phyloP scores from a whole-genome alignment of 306 rosid species.

The Cyclanthera cordifolia region DNA sequence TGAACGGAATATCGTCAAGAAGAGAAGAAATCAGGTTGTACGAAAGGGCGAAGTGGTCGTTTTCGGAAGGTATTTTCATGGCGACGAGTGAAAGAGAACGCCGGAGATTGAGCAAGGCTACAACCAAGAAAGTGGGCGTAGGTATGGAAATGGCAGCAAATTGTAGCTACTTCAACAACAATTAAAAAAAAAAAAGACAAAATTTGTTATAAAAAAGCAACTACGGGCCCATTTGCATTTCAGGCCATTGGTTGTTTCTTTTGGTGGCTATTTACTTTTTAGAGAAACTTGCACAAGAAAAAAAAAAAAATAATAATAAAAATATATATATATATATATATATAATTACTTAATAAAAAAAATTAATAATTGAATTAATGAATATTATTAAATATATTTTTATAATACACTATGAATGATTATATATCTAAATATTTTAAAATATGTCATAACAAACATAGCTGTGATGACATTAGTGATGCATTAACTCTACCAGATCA shows the following conservation, averaged over 20 bases:
- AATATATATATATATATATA: too few relatives aligned
- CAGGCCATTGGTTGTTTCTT: not conserved
- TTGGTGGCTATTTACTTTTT: too few relatives aligned
- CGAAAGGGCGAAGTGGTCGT: slow-evolving; percentile 29
- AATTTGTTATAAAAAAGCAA: not conserved
- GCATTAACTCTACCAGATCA: too few relatives aligned
- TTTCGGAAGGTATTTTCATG: slow-evolving; percentile 42
- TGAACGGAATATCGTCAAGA: slow-evolving; percentile 32
- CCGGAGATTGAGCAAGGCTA: not conserved
- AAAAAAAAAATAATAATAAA: too few relatives aligned
- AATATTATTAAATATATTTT: too few relatives aligned
- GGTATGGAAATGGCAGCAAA: not conserved
- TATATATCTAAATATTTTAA: too few relatives aligned
- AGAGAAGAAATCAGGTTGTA: slow-evolving; percentile 27
- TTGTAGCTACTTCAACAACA: not conserved
- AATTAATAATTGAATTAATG: too few relatives aligned
- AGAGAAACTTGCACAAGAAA: too few relatives aligned
- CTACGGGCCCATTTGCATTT: not conserved
- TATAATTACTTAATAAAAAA: too few relatives aligned
- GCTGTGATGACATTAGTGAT: too few relatives aligned
- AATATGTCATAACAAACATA: too few relatives aligned
- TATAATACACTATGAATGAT: too few relatives aligned
- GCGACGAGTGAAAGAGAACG: slow-evolving; percentile 6
- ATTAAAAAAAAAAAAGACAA: not conserved
- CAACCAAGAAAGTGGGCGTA: not conserved